A percentile compares a stretch with the other conserved stretches of the same genome.
Conservation (phyloP, 148 eudicot species). For the Euryodendron excelsum region DNA sequence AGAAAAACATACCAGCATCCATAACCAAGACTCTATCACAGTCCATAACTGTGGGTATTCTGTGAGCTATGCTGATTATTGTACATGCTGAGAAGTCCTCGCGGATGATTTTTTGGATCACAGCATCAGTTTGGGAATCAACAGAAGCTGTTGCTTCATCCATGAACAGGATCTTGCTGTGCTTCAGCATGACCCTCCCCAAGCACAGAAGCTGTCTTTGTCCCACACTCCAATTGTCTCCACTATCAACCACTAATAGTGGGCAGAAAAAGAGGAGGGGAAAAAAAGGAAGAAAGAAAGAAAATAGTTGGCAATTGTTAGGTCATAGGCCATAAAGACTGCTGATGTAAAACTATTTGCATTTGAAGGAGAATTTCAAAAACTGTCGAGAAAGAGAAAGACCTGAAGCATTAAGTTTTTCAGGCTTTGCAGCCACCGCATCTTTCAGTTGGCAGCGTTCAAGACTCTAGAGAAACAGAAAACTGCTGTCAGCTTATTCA, state of each 20-base stretch:
- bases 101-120: slow-evolving; percentile 39
- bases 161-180: slow-evolving; percentile 38
- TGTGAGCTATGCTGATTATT: slow-evolving; percentile 49
- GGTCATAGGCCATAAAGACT: no score
- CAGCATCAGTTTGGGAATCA: slow-evolving; percentile 46
- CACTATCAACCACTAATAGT: slow-evolving; percentile 35
- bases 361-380: neutral
- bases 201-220: slow-evolving; percentile 49
- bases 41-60: slow-evolving; percentile 51
- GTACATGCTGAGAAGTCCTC: slow-evolving; percentile 46
- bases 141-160: slow-evolving; percentile 60
- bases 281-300: no score
- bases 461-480: slow-evolving; percentile 31
- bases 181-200: slow-evolving; percentile 46
- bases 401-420: slow-evolving; percentile 39
- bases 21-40: slow-evolving; percentile 45
- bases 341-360: neutral
- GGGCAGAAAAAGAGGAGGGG: neutral
- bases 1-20: slow-evolving; percentile 34
- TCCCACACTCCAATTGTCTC: slow-evolving; percentile 55
- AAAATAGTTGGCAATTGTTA: no score
- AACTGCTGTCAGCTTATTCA: neutral
- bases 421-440: slow-evolving; percentile 40
- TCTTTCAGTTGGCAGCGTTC: slow-evolving; percentile 51
- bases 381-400: neutral